Evolutionary conservation across 495 filamentous ascomycete species (phyloP).

Genomic region (Talaromyces borbonicus): DNA sequence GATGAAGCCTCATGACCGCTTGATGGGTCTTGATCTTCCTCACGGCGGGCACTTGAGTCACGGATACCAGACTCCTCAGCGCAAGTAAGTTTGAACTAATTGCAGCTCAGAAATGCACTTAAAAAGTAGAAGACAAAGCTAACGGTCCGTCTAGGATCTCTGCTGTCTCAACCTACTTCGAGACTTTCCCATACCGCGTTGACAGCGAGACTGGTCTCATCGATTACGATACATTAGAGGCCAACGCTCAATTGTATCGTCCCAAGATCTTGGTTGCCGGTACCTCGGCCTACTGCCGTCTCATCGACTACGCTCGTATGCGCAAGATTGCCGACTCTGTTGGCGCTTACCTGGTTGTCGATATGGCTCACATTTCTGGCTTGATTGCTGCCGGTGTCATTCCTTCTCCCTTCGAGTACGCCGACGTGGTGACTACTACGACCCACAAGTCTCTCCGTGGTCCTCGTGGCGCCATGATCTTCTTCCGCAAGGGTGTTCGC

Average conservation of each 20-base stretch:
- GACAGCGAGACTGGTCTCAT: slow-evolving; percentile 86
- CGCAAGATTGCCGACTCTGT: slow-evolving; percentile 78
- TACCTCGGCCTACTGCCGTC: slow-evolving; percentile 86
- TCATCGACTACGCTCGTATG: slow-evolving; percentile 88
- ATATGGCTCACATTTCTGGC: slow-evolving; percentile 98
- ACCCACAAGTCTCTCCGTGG: slow-evolving; percentile 95
- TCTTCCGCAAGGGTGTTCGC: slow-evolving; percentile 87
- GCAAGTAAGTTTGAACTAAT: slow-evolving; percentile 44
- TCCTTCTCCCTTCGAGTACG: slow-evolving; percentile 76
- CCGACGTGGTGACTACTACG: slow-evolving; percentile 96
- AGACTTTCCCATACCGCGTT: slow-evolving; percentile 89
- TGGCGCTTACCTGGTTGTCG: slow-evolving; percentile 84
- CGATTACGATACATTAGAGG: slow-evolving; percentile 84
- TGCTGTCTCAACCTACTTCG: slow-evolving; percentile 96
- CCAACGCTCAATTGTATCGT: slow-evolving; percentile 75
- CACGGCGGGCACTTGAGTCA: slow-evolving; percentile 96
- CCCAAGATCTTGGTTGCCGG: slow-evolving; percentile 94
- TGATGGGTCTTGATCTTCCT: slow-evolving; percentile 95
- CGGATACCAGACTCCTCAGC: slow-evolving; percentile 93
- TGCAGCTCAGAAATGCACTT: neutral
- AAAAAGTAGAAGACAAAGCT: neutral
- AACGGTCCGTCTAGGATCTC: slow-evolving; percentile 70
- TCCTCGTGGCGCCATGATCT: slow-evolving; percentile 94
- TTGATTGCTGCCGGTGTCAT: slow-evolving; percentile 86
- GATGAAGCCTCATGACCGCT: slow-evolving; percentile 81